phyloP scores from a whole-genome alignment of 257 asterid genomes.

The Scutellaria barbata region DNA sequence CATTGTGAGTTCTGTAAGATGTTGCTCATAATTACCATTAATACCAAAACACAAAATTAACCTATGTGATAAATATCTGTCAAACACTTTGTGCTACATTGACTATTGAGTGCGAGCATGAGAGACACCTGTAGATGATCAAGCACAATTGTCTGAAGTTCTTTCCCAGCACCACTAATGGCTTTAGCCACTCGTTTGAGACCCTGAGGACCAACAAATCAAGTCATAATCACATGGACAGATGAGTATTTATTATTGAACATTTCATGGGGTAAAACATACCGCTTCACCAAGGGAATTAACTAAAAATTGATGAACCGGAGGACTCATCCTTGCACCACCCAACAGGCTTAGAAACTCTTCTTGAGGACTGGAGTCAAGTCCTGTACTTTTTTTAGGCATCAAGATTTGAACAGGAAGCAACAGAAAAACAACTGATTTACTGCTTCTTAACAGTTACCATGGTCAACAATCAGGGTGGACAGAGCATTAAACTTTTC shows the following conservation, averaged over 20 bases:
- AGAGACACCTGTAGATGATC: conserved; percentile 83
- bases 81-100: conserved; percentile 10
- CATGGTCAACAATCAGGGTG: conserved; percentile 82
- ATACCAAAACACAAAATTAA: conserved; percentile 19
- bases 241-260: conserved; percentile 18
- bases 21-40: conserved; percentile 8
- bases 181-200: conserved; percentile 81
- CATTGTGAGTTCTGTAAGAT: conserved; percentile 12
- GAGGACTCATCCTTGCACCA: conserved; percentile 97
- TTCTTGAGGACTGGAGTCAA: conserved; percentile 89
- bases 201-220: conserved; percentile 58
- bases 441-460: conserved; percentile 44
- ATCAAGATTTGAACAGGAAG: conserved; percentile 38
- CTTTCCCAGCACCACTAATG: conserved; percentile 87
- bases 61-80: neutral
- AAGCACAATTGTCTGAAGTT: conserved; percentile 78
- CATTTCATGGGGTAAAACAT: conserved; percentile 39
- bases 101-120: conserved; percentile 23
- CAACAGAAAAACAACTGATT: conserved; percentile 24
- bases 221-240: conserved; percentile 28
- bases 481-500: conserved; percentile 79
- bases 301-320: conserved; percentile 92
- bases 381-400: conserved; percentile 55
- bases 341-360: conserved; percentile 89
- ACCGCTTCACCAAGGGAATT: conserved; percentile 98